Evolutionary conservation across 805 yeast species (phyloP), one percentile per base, ranked within the genome.

Genomic region (Candida sphagnicola): DNA sequence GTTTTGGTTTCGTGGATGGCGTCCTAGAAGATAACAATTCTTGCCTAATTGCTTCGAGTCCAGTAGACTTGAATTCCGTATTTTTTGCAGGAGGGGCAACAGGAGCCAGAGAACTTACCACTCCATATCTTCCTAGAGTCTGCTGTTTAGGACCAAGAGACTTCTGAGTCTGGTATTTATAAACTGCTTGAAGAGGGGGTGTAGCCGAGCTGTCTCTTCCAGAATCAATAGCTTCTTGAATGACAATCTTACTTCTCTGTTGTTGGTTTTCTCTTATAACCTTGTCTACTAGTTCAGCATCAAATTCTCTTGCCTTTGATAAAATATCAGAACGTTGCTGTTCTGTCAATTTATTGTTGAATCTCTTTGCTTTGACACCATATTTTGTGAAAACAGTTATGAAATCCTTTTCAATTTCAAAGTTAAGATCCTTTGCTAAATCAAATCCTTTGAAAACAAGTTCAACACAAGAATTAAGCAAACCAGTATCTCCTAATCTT

Each of bases 401-500:
- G 34, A 85, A 67, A 1, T 66, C 67, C 3, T 67, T 70, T 28
- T 79, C 81, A 15, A 83, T 68, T 2, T 55, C 52, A 19, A 82
- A 67, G 10, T 72, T 53, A 28, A 80, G 62, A 29, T 77, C 81
- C 21, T 63, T 59, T 0, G 89, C 85, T 31, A 85, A 58, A 47
- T 80, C 85, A 33, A 88, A 67, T 0, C 87, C 78, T 31, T 75
- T 72, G 36, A 80, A 73, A 4, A 85, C 83, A 34, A 88, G 65
- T 17, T 73, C 71, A 4, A 86, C 90, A 67, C 96, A 87, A 1
- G 87, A 75, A 18, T 72, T 73, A 32, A 86, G 63, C 33, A 91
- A 65, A 2, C 88, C 84, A 5, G 76, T 67, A 58, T 90, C 97
- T 42, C 91, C 87, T 34, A 91, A 66, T 42, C 93, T 72, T 19